Percentiles rank a stretch among this genome's conserved stretches.
phyloP scores from a whole-genome alignment of 106 monocot species.

The Platanthera zijinensis region DNA sequence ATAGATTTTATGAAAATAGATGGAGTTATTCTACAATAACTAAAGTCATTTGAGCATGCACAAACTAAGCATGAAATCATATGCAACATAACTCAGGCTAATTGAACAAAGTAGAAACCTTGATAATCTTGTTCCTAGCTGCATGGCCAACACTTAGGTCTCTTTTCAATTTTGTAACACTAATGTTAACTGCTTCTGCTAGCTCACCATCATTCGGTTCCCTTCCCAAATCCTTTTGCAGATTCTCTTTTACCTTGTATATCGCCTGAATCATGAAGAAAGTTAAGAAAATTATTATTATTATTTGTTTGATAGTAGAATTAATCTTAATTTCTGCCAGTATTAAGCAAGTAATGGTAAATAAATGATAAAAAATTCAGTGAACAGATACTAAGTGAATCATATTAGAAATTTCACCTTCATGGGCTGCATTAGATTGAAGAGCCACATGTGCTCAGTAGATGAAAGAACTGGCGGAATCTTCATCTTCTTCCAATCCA shows the following conservation, averaged over 20 bases:
- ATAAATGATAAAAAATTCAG: too few species aligned
- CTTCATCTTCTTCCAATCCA: slow-evolving; percentile 89
- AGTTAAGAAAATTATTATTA: too few species aligned
- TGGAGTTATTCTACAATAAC: too few species aligned
- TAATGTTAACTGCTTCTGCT: slow-evolving; percentile 52
- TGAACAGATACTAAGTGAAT: too few species aligned
- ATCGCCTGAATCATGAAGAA: slow-evolving; percentile 34
- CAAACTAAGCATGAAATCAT: too few species aligned
- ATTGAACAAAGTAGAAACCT: slow-evolving; percentile 30
- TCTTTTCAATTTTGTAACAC: slow-evolving; percentile 37
- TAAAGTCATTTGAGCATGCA: too few species aligned
- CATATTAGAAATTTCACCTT: slow-evolving; percentile 35
- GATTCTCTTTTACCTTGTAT: slow-evolving; percentile 43
- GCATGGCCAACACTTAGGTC: slow-evolving; percentile 59
- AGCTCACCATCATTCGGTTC: slow-evolving; percentile 67
- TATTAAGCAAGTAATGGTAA: too few species aligned
- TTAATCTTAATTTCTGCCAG: too few species aligned
- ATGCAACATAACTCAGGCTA: too few species aligned
- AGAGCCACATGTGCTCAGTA: slow-evolving; percentile 48
- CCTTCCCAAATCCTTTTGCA: slow-evolving; percentile 47
- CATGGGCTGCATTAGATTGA: slow-evolving; percentile 81
- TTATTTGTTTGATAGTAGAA: too few species aligned
- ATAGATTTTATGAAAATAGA: too few species aligned
- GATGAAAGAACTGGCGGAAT: slow-evolving; percentile 75
- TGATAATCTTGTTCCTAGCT: slow-evolving; percentile 88